A percentile compares a stretch with the other conserved stretches of the same genome.
Evolutionary conservation across 805 yeast genomes (phyloP).

Genomic region (Nakazawaea anatomiae): DNA sequence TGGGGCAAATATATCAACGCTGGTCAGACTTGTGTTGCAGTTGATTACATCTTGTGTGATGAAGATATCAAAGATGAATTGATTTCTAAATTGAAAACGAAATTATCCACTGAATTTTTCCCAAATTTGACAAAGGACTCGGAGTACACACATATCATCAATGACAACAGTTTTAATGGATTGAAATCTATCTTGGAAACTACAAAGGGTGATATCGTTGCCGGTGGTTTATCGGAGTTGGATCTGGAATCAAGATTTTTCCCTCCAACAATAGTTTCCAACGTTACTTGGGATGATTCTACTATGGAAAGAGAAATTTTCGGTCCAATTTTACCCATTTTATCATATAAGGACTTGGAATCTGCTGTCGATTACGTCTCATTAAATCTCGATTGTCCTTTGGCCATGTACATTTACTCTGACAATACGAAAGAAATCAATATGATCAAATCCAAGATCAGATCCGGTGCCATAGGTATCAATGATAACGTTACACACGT

Average conservation of each 20-base stretch:
- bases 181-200: constrained; percentile 33
- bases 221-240: constrained; percentile 35
- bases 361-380: constrained; percentile 38
- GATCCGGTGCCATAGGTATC: constrained; percentile 68
- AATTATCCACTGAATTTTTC: constrained; percentile 35
- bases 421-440: constrained; percentile 39
- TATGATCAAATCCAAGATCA: constrained; percentile 41
- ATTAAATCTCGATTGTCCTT: constrained; percentile 61
- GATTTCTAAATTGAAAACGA: constrained; percentile 31
- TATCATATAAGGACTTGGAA: constrained; percentile 43
- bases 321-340: constrained; percentile 79
- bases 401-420: constrained; percentile 71
- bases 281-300: constrained; percentile 60
- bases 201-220: constrained; percentile 48
- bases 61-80: constrained; percentile 49
- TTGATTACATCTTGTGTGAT: constrained; percentile 77
- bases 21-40: constrained; percentile 90
- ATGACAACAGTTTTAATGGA: constrained; percentile 45
- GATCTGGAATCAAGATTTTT: constrained; percentile 39
- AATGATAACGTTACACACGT: constrained; percentile 74
- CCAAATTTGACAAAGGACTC: constrained; percentile 28
- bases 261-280: constrained; percentile 68
- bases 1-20: constrained; percentile 79
- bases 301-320: constrained; percentile 75
- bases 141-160: constrained; percentile 58